Conservation (phyloP, 169 alveolate species). For the Cryptosporidium sp. region DNA sequence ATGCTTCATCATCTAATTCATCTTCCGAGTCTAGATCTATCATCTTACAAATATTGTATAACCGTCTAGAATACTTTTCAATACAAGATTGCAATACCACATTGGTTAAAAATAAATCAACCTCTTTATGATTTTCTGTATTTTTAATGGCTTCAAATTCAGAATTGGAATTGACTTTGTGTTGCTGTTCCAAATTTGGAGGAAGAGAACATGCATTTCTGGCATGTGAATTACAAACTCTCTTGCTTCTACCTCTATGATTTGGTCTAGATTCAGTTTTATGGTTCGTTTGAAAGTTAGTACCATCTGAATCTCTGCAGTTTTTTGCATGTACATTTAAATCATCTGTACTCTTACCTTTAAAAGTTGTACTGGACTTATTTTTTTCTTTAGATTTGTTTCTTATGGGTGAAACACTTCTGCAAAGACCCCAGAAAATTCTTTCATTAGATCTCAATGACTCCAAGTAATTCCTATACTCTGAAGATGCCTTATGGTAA, state of each 20-base stretch:
- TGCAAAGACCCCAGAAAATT: slow-evolving; percentile 31
- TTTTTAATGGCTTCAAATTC: neutral
- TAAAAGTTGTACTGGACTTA: neutral
- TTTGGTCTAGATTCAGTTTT: neutral
- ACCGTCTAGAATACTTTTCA: slow-evolving; percentile 20
- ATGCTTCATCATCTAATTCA: neutral
- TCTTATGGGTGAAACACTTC: slow-evolving; percentile 56
- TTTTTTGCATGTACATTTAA: neutral
- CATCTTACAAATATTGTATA: slow-evolving; percentile 37
- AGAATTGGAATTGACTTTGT: neutral
- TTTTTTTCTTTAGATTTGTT: slow-evolving; percentile 10
- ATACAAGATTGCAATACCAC: slow-evolving; percentile 5
- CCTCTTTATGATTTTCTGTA: neutral
- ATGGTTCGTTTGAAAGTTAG: neutral
- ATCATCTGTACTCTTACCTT: neutral
- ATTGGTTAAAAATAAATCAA: slow-evolving; percentile 28
- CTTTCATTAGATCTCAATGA: slow-evolving; percentile 30
- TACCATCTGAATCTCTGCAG: neutral
- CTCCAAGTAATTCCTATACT: slow-evolving; percentile 42
- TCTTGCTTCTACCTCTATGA: neutral
- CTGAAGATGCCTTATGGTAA: slow-evolving; percentile 43
- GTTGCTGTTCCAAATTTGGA: neutral
- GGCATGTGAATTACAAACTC: neutral
- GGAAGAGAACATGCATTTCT: slow-evolving; percentile 41
- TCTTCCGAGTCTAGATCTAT: slow-evolving; percentile 27